Percentiles rank a stretch among this genome's conserved stretches.
Evolutionary conservation across 129 eudicot species (phyloP).

Genomic region (carrot (Daucus carota)): DH1_v3.0 NC_030385.2:31492001-31492500

Average conservation of each 20-base stretch:
- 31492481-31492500: not conserved
- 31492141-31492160: not conserved
- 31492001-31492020: not conserved
- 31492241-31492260: not conserved
- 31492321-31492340: conserved; percentile 76
- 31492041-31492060: not conserved
- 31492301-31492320: not conserved
- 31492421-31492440: not conserved
- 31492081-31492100: not conserved
- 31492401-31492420: conserved; percentile 29
- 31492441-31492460: too few relatives aligned
- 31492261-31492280: not conserved
- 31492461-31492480: not conserved
- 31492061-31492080: not conserved
- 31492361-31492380: conserved; percentile 54
- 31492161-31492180: too few relatives aligned
- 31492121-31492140: too few relatives aligned
- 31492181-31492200: too few relatives aligned
- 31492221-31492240: not conserved
- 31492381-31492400: conserved; percentile 30
- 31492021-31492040: not conserved
- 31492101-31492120: not conserved
- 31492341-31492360: conserved; percentile 70
- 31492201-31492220: too few relatives aligned
- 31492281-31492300: not conserved